These are phyloP conservation scores for Edaphochlamys debaryana DNA, from an alignment of 139 green algal species.

Conservation along the genomic window DNA sequence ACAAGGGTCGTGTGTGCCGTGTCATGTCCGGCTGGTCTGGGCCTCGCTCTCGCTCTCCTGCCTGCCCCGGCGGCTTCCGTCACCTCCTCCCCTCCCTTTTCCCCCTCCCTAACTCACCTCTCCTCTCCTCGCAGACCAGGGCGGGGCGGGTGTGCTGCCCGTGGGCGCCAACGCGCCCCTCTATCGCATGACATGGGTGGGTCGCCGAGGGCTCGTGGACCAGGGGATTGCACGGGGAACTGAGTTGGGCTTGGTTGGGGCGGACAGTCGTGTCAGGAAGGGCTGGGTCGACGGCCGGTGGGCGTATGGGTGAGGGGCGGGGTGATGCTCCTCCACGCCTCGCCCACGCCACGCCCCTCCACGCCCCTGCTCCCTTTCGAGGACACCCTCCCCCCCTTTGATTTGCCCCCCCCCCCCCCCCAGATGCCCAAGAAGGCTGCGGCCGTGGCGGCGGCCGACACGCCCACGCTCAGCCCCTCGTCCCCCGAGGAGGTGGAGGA, in stretches of 20 bases:
- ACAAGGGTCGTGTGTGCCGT: neutral
- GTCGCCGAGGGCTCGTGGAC: too few relatives aligned
- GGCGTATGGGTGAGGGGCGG: too few relatives aligned
- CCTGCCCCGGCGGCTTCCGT: too few relatives aligned
- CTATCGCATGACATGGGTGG: conserved; percentile 50
- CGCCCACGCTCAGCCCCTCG: conserved; percentile 17
- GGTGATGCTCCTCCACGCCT: too few relatives aligned
- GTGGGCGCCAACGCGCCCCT: conserved; percentile 13
- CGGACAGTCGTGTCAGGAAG: too few relatives aligned
- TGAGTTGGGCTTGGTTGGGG: too few relatives aligned
- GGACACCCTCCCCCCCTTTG: neutral
- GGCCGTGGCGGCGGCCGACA: conserved; percentile 1
- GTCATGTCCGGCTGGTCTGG: neutral
- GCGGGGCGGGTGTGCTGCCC: neutral
- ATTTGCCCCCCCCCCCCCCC: neutral
- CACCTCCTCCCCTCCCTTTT: too few relatives aligned
- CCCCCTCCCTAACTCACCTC: too few relatives aligned
- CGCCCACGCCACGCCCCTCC: too few relatives aligned
- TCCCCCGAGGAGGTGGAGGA: conserved; percentile 41
- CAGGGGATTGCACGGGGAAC: too few relatives aligned
- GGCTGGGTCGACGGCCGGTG: too few relatives aligned
- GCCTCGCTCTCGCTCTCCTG: too few relatives aligned
- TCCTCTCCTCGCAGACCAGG: conserved; percentile 38
- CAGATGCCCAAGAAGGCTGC: conserved; percentile 49
- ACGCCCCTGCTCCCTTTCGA: neutral